These are phyloP conservation scores for Tirmania nivea DNA, from an alignment of 495 filamentous ascomycete species.

Conservation along the genomic window DNA sequence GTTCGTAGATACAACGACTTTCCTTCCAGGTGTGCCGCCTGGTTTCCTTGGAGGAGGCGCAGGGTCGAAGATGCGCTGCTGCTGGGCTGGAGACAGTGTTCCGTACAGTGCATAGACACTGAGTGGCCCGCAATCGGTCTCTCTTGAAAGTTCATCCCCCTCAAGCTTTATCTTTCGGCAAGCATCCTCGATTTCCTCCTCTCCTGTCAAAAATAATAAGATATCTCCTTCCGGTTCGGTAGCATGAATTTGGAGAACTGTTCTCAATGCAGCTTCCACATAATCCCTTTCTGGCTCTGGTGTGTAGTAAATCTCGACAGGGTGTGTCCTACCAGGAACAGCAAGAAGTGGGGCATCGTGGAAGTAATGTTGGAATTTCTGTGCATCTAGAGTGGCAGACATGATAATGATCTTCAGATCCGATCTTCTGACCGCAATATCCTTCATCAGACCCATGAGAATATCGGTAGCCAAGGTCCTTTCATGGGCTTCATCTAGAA, in stretches of 20 bases:
- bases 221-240: constrained; percentile 87
- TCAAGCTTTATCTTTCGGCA: constrained; percentile 77
- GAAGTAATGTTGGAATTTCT: constrained; percentile 98
- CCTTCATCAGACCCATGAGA: constrained; percentile 83
- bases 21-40: constrained; percentile 74
- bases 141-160: constrained; percentile 70
- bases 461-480: constrained; percentile 89
- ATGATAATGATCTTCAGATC: constrained; percentile 96
- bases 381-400: constrained; percentile 89
- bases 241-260: constrained; percentile 88
- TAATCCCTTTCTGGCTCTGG: constrained; percentile 93
- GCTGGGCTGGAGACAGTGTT: constrained; percentile 71
- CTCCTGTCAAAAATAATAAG: constrained; percentile 85
- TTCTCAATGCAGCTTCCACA: constrained; percentile 80
- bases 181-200: constrained; percentile 97
- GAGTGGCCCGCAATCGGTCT: constrained; percentile 75
- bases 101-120: constrained; percentile 88
- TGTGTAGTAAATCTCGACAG: constrained; percentile 97
- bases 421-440: constrained; percentile 51
- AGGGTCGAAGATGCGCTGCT: constrained; percentile 85
- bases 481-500: constrained; percentile 96
- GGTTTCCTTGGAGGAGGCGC: constrained; percentile 49
- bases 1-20: constrained; percentile 88
- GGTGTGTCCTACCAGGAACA: constrained; percentile 86
- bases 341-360: constrained; percentile 78